These are phyloP conservation scores for Spathaspora jeffriesii DNA, from an alignment of 1,139 yeast genomes.

Conservation along the genomic window DNA sequence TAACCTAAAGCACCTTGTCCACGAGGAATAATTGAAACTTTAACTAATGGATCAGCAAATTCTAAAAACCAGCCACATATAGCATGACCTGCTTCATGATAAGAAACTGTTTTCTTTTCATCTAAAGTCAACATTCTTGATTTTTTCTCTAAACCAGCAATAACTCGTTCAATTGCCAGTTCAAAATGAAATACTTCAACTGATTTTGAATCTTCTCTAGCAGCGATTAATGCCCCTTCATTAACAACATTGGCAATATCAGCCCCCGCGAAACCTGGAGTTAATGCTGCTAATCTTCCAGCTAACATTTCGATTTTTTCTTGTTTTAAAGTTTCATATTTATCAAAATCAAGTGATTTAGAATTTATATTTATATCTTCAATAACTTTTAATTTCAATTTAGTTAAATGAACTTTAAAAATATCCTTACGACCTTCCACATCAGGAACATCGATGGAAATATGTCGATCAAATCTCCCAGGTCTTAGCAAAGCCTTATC, in stretches of 20 bases:
- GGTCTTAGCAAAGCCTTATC: constrained; percentile 95
- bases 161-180: constrained; percentile 78
- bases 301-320: constrained; percentile 60
- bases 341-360: constrained; percentile 43
- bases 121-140: constrained; percentile 66
- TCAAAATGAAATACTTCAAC: constrained; percentile 70
- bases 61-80: constrained; percentile 77
- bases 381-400: constrained; percentile 53
- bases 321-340: constrained; percentile 48
- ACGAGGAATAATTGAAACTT: constrained; percentile 81
- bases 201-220: constrained; percentile 58
- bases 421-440: constrained; percentile 92
- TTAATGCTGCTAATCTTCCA: constrained; percentile 74
- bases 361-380: constrained; percentile 42
- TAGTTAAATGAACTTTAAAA: constrained; percentile 78
- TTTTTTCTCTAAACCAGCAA: constrained; percentile 79
- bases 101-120: constrained; percentile 76
- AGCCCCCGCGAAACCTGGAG: constrained; percentile 87
- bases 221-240: constrained; percentile 83
- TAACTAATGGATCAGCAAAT: constrained; percentile 74
- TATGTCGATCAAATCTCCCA: constrained; percentile 95
- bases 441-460: constrained; percentile 89
- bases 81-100: constrained; percentile 86
- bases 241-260: constrained; percentile 84
- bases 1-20: constrained; percentile 86